phyloP scores from a whole-genome alignment of 345 rosid species.

The Arabis alpina region DNA sequence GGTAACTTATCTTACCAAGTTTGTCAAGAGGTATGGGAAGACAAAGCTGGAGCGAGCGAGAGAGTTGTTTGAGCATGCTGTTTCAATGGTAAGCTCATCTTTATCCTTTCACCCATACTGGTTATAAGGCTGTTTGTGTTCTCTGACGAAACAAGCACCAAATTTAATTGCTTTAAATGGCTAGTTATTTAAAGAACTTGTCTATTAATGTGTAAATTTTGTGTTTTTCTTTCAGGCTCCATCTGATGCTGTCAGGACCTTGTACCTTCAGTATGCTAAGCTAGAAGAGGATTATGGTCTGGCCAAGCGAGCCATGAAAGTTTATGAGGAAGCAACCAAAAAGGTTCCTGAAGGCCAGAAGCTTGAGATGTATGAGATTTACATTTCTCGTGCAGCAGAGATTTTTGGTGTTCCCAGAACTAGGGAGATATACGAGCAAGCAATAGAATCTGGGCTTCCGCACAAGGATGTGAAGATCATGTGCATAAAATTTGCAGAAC shows the following conservation, averaged over 20 bases:
- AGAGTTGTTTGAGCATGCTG: slow-evolving; percentile 93
- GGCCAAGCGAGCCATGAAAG: slow-evolving; percentile 97
- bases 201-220: neutral
- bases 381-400: slow-evolving; percentile 92
- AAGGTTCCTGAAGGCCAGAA: slow-evolving; percentile 86
- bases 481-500: slow-evolving; percentile 89
- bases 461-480: slow-evolving; percentile 91
- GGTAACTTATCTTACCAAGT: slow-evolving; percentile 91
- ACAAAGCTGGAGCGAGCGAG: slow-evolving; percentile 91
- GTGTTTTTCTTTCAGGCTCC: slow-evolving; percentile 65
- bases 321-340: slow-evolving; percentile 90
- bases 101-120: slow-evolving; percentile 1
- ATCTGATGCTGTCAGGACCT: slow-evolving; percentile 82
- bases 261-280: slow-evolving; percentile 95
- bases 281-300: slow-evolving; percentile 94
- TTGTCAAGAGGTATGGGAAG: slow-evolving; percentile 88
- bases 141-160: slow-evolving; percentile 3
- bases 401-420: slow-evolving; percentile 95
- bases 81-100: slow-evolving; percentile 64
- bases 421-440: slow-evolving; percentile 94
- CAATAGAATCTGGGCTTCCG: slow-evolving; percentile 93
- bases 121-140: neutral
- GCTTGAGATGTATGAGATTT: slow-evolving; percentile 89
- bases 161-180: neutral
- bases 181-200: neutral